Evolutionary conservation across 169 alveolate genomes (phyloP), one percentile per base, ranked within the genome.

Genomic region (Eimeria maxima): DNA sequence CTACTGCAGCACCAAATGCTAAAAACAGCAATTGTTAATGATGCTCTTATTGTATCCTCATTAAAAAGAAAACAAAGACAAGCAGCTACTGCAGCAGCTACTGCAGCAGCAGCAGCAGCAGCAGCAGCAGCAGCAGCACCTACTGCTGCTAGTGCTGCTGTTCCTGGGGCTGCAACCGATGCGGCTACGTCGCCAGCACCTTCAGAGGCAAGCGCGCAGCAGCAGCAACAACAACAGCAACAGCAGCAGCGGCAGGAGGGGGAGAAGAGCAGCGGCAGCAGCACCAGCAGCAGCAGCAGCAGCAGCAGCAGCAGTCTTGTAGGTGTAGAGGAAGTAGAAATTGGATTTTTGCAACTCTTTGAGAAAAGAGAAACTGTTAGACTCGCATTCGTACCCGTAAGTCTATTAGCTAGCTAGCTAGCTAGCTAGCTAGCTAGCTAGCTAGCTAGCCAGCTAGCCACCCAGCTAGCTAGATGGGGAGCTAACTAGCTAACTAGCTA

Each of bases 1-100:
- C 88, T 78, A n/a, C 65, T 78, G 67, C 88, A 78, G 88, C 88
- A 78, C 88, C 88, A 78, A 65, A 60, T 38, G 88, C 88, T n/a
- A 65, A 78, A 78, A 65, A 7, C 88, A 38, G 63, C 88, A 3
- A 29, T 78, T 27, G 47, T 78, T 50, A 38, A 65, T 38, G 88
- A 78, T 78, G 88, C 88, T 16, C 63, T 78, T 29, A 78, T 57
- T 38, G 88, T 78, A 5, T 78, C 88, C 10, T 38, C 88, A 6
- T 78, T 78, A 27, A 78, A 78, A 29, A 13, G 88, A 33, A 78
- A 45, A 29, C 33, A 78, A 29, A 78, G 47, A 27, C 88, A 78
- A 45, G 42, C 45, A 18, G 57, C 57, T n/a, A n/a, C n/a, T n/a
- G n/a, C n/a, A n/a, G n/a, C n/a, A n/a, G n/a, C n/a, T n/a, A n/a